Evolutionary conservation across 805 yeast species (phyloP), one percentile per base, ranked within the genome.

Genomic region (Saccharomycopsis guyanensis): DNA sequence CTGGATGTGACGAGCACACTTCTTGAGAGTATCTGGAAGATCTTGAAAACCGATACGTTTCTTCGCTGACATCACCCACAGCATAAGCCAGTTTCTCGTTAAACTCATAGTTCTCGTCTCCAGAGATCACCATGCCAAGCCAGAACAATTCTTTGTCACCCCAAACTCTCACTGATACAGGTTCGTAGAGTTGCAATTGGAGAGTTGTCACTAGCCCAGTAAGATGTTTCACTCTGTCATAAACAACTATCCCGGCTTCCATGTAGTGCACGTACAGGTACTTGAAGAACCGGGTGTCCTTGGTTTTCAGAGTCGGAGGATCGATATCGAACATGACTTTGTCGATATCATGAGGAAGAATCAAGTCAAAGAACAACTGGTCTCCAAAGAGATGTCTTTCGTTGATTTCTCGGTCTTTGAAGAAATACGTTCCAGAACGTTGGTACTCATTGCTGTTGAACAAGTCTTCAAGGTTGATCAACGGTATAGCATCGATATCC

Each of bases 101-200:
- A 57, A 80, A 72, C 24, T 58, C 61, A 53, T 75, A 78, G 20
- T 63, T 59, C 47, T 75, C 78, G 57, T 78, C 75, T 12, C 85
- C 80, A 47, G 69, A 65, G 44, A 72, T 58, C 22, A 72, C 69
- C 59, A 76, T 64, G 1, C 80, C 82, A 19, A 80, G 57, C 86
- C 86, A 80, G 53, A 77, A 74, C 53, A 79, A 64, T 55, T 80
- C 86, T 52, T 80, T 79, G 52, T 80, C 86, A 16, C 86, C 85
- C 73, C 81, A 79, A 10, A 76, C 66, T 7, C 75, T 70, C 0
- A 71, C 66, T 0, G 66, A 57, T n/a, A 67, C 63, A 10, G 69
- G 60, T 33, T 61, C 59, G 59, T 66, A 69, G n/a, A 69, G 53
- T 47, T 66, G 66, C 44, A 70, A 46, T 36, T 64, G 62, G 1